phyloP scores from a whole-genome alignment of 495 filamentous ascomycete species.

The Penicillium arizonense region DNA sequence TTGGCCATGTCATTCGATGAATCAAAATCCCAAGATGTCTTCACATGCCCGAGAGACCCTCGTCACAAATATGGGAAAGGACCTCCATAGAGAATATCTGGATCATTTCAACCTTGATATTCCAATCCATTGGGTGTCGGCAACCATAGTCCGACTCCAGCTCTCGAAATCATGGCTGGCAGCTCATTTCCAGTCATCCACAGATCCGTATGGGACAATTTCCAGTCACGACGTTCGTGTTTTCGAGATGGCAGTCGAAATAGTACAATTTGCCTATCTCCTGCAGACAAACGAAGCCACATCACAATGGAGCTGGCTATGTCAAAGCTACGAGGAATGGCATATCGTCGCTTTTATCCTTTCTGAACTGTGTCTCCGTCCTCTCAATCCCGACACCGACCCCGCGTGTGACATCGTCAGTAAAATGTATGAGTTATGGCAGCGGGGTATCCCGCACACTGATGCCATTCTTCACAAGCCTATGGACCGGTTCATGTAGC shows the following conservation, averaged over 20 bases:
- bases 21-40: neutral
- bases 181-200: constrained; percentile 45
- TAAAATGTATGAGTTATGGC: constrained; percentile 48
- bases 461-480: constrained; percentile 63
- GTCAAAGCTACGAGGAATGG: constrained; percentile 75
- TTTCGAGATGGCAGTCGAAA: constrained; percentile 54
- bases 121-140: constrained; percentile 67
- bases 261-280: constrained; percentile 60
- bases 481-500: constrained; percentile 44
- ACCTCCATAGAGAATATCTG: constrained; percentile 62
- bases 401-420: constrained; percentile 72
- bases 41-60: neutral
- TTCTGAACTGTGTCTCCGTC: constrained; percentile 65
- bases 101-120: constrained; percentile 52
- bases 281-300: constrained; percentile 59
- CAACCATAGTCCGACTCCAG: constrained; percentile 61
- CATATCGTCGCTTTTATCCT: constrained; percentile 69
- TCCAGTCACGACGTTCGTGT: constrained; percentile 55
- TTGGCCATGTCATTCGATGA: constrained; percentile 1
- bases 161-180: constrained; percentile 64
- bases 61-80: constrained; percentile 6
- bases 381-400: constrained; percentile 58
- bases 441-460: constrained; percentile 40
- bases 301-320: constrained; percentile 73
- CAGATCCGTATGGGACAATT: constrained; percentile 19